phyloP scores from a whole-genome alignment of 2,329 filamentous ascomycete genomes.

The Colletotrichum ledebouriae region DNA sequence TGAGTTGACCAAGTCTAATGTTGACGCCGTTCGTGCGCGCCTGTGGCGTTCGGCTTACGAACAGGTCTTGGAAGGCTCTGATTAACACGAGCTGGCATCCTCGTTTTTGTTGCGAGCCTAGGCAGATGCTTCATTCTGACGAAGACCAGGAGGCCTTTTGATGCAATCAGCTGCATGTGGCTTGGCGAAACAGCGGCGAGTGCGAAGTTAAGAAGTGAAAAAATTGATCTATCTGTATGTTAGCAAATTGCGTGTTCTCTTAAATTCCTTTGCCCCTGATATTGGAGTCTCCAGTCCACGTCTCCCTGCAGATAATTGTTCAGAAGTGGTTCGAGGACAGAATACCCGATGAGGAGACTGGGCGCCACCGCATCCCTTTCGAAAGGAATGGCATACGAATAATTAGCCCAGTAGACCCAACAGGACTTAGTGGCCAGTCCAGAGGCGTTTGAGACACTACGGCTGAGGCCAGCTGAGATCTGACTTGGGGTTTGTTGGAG shows the following conservation, averaged over 20 bases:
- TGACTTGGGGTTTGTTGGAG: neutral
- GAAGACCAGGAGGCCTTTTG: neutral
- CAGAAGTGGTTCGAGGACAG: neutral
- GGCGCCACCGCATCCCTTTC: conserved; percentile 24
- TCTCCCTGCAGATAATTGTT: conserved; percentile 13
- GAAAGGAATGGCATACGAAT: neutral
- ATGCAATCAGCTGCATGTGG: conserved; percentile 8
- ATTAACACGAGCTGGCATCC: neutral
- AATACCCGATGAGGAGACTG: conserved; percentile 13
- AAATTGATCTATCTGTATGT: conserved; percentile 12
- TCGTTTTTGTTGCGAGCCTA: neutral
- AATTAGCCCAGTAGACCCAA: conserved; percentile 11
- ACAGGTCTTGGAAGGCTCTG: conserved; percentile 6
- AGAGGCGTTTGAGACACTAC: conserved; percentile 24
- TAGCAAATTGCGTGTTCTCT: conserved; percentile 11
- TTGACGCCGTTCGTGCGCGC: conserved; percentile 7
- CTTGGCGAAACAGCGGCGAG: conserved; percentile 5
- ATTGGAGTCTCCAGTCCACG: neutral
- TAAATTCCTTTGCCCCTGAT: conserved; percentile 15
- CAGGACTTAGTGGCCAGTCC: conserved; percentile 4
- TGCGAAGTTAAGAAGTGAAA: neutral
- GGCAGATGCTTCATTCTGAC: neutral
- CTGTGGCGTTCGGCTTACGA: conserved; percentile 33
- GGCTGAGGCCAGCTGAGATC: conserved; percentile 33
- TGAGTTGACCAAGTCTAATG: neutral